Evolutionary conservation across 1,139 yeast genomes (phyloP), one percentile per base, ranked within the genome.

Genomic region (Candida neerlandica): DNA sequence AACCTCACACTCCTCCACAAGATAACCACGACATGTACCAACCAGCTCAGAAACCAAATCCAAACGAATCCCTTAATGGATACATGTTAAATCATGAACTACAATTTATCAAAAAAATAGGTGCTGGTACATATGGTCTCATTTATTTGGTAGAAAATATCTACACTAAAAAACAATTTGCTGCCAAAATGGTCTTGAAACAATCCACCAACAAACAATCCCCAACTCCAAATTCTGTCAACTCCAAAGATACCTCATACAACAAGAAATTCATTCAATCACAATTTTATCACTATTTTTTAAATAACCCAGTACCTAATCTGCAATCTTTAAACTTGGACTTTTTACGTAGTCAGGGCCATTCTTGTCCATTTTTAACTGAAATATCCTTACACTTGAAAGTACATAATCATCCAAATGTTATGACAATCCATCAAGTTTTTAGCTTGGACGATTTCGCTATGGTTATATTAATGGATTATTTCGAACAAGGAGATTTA

Each of bases 91-190:
- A 52, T 43, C 51, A 54, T 14, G 58, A 61, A 15, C 55, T 59
- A 27, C 60, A 59, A 45, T 73, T 86, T 38, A 63, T 77, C 47
- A 70, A 70, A 49, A 82, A 84, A 54, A 78, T 89, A n/a, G 97
- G 97, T 14, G 82, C 95, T 1, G 97, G 97, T 37, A 91, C 96
- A 19, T 90, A 87, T 62, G 97, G 97, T 2, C 75, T 88, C 29
- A 96, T 91, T 12, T 90, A 87, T 68, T 75, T 82, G 15, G 92
- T 90, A 6, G 70, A 76, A 56, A 86, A 89, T 62, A 56, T 76
- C 14, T 59, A 58, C 44, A 77, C 85, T 0, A 77, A 79, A 29
- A 64, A 73, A 47, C 66, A 73, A 29, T 84, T 75, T 59, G 97
- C 97, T 2, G 83, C 92, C 54, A 91, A 91, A 66, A 83, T 86